Percentiles rank a stretch among this genome's conserved stretches.
Evolutionary conservation across 306 rosid genomes (phyloP).

Genomic region (Lathyrus aphaca): DNA sequence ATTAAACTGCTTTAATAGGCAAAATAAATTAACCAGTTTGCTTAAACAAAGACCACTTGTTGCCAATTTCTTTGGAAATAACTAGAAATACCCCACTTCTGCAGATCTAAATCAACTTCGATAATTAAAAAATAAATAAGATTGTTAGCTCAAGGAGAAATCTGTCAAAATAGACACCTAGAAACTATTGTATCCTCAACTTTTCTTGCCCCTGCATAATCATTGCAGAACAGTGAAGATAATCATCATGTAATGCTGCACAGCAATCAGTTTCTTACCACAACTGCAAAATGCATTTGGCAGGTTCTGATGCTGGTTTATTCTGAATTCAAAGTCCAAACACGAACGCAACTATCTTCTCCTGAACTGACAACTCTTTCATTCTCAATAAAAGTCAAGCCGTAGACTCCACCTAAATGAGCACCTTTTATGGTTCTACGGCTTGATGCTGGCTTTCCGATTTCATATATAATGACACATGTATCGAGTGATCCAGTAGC

Average conservation of each 20-base stretch:
- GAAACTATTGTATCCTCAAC: conserved; percentile 8
- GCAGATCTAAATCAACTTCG: conserved; percentile 19
- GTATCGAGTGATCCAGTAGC: conserved; percentile 97
- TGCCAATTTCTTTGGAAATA: conserved; percentile 33
- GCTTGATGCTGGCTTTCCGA: conserved; percentile 87
- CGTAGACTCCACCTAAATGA: conserved; percentile 95
- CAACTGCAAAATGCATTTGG: conserved; percentile 35
- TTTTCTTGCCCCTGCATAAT: conserved; percentile 19
- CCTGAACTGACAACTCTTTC: conserved; percentile 83
- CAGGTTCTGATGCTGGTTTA: conserved; percentile 40
- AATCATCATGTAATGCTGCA: conserved; percentile 7
- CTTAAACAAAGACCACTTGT: conserved; percentile 29
- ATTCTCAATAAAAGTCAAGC: conserved; percentile 68
- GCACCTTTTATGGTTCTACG: conserved; percentile 86
- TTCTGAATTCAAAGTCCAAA: conserved; percentile 67
- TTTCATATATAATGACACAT: conserved; percentile 76
- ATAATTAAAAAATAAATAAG: background rate
- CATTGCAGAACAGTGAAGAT: conserved; percentile 29
- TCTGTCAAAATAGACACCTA: conserved; percentile 19
- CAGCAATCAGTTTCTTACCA: conserved; percentile 28
- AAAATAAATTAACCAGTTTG: conserved; percentile 19
- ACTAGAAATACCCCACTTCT: conserved; percentile 23
- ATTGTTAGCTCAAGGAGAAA: conserved; percentile 13
- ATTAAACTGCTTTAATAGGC: conserved; percentile 12
- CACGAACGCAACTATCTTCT: conserved; percentile 90